Percentiles rank a stretch among this genome's conserved stretches.
These are phyloP conservation scores for Starmerella cellae DNA, from an alignment of 805 yeast species.

Conservation along the genomic window DNA sequence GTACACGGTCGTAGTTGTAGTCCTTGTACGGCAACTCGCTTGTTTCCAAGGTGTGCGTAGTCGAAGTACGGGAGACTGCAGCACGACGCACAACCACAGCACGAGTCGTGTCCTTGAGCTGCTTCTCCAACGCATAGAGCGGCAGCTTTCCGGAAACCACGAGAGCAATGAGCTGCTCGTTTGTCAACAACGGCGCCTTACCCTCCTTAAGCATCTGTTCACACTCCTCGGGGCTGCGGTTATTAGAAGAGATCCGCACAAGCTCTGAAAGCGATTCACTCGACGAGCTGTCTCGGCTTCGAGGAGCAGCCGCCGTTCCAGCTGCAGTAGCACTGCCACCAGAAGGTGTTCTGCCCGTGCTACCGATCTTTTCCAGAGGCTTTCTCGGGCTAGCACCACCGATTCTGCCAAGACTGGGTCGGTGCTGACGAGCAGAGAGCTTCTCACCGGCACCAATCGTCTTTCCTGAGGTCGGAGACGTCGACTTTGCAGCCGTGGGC, in stretches of 20 bases:
- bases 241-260: no score
- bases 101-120: conserved; percentile 72
- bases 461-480: no score
- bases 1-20: conserved; percentile 89
- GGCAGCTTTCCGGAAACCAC: conserved; percentile 72
- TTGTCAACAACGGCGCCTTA: conserved; percentile 45
- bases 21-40: conserved; percentile 61
- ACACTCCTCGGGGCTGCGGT: conserved; percentile 43
- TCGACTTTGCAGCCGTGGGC: not conserved
- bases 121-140: conserved; percentile 86
- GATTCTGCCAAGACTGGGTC: no score
- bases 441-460: no score
- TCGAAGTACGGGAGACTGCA: conserved; percentile 73
- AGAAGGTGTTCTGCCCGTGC: not conserved
- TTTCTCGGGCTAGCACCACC: no score
- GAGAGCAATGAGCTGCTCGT: conserved; percentile 62
- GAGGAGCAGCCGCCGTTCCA: not conserved
- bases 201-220: conserved; percentile 56
- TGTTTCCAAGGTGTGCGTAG: conserved; percentile 64
- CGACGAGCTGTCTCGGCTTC: no score
- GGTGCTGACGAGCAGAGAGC: no score
- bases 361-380: no score
- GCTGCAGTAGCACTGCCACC: not conserved
- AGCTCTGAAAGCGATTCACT: no score
- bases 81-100: conserved; percentile 90